A percentile compares a stretch with the other conserved stretches of the same genome.
These are phyloP conservation scores for Amphicarpaea edgeworthii DNA, from an alignment of 306 rosid species.

Conservation along the genomic window DNA sequence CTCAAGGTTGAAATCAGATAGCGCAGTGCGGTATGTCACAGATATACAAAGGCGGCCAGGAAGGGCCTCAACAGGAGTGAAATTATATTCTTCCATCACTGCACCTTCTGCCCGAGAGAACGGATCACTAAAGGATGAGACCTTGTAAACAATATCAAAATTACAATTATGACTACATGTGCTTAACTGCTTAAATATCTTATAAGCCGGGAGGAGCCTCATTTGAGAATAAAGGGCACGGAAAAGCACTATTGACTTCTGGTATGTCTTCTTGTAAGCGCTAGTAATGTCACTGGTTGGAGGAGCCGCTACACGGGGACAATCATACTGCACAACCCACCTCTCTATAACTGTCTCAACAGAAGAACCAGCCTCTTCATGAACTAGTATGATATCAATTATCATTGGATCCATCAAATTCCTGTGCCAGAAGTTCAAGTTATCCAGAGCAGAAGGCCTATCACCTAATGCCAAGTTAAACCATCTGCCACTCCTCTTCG, in stretches of 20 bases:
- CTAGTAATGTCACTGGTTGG: slow-evolving; percentile 62
- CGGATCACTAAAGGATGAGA: slow-evolving; percentile 83
- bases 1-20: slow-evolving; percentile 76
- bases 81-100: slow-evolving; percentile 64
- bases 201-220: slow-evolving; percentile 87
- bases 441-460: slow-evolving; percentile 77
- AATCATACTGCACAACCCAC: slow-evolving; percentile 87
- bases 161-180: slow-evolving; percentile 58
- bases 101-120: slow-evolving; percentile 74
- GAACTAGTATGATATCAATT: slow-evolving; percentile 80
- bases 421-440: slow-evolving; percentile 77
- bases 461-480: slow-evolving; percentile 82
- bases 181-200: slow-evolving; percentile 69
- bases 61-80: slow-evolving; percentile 73
- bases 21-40: slow-evolving; percentile 62
- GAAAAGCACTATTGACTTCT: slow-evolving; percentile 76
- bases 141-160: slow-evolving; percentile 77
- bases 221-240: slow-evolving; percentile 75
- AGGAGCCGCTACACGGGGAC: slow-evolving; percentile 63
- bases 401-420: slow-evolving; percentile 87
- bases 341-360: slow-evolving; percentile 88
- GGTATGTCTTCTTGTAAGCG: slow-evolving; percentile 72
- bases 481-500: slow-evolving; percentile 82
- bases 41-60: slow-evolving; percentile 79
- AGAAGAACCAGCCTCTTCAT: slow-evolving; percentile 57